Base-by-base conservation (phyloP, 2,329 filamentous ascomycete species). In the Byssothecium circinans region DNA sequence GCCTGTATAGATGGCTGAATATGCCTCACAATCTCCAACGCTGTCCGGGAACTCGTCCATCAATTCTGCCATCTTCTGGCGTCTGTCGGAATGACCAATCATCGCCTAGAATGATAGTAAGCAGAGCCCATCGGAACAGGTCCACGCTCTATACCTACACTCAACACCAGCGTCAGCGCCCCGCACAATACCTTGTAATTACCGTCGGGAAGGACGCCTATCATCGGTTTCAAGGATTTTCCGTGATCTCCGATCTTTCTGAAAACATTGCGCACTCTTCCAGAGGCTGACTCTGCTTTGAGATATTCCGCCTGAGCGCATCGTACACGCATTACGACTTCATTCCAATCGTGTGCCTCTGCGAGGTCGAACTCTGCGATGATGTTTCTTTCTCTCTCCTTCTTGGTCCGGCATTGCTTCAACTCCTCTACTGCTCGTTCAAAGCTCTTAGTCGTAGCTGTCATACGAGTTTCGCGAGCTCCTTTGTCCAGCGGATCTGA, bases 41-140 rank as follows among this genome's bases (percentile, higher is more conserved):
- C 10, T 10, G 4, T 29, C 6, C 12, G 46, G 41, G 10, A 49
- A 4, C 25, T 41, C 14, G 3, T 36, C 32, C 12, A 49, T 14
- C 12, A 49, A 10, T 32, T 49, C 41, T 8, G 41, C 35, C 46
- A 49, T 41, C 30, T 49, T 49, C 30, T 44, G 33, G 3, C 46
- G 41, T 8, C 27, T 40, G n/a, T 41, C 46, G 3, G 46, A 35
- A 12, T 49, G 10, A 15, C 14, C 30, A 4, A 44, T 41, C 46
- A 49, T 49, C 19, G 32, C 45, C 35, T 47, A 23, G 8, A 37
- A 34, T 27, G 19, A 19, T 29, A 35, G 20, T n/a, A n/a, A 27
- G 12, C 15, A 37, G 15, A 11, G 15, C n/a, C 4, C 32, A 11
- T 8, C 35, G 18, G 17, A 18, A 20, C n/a, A n/a, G n/a, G n/a